Percentiles rank a stretch among this genome's conserved stretches.
phyloP scores from a whole-genome alignment of 1,284 basidiomycete genomes.

The Ustilago trichophora region DNA sequence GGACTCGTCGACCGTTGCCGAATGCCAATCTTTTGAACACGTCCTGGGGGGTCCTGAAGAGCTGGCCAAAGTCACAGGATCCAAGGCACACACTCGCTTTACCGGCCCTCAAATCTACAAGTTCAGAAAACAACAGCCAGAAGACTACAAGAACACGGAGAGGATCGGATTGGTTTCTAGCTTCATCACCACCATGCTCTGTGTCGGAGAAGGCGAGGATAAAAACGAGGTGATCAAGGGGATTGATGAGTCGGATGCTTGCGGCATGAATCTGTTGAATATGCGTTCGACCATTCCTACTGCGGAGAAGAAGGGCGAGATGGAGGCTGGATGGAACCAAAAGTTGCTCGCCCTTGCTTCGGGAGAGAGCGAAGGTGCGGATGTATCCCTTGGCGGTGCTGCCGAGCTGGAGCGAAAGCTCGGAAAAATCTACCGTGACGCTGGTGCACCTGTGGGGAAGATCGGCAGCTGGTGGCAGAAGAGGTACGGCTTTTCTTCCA shows the following conservation, averaged over 20 bases:
- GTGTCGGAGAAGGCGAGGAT: conserved; percentile 67
- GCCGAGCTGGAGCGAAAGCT: conserved; percentile 77
- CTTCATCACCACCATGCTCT: conserved; percentile 82
- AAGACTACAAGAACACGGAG: conserved; percentile 75
- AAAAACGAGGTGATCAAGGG: conserved; percentile 71
- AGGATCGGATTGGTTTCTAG: conserved; percentile 83
- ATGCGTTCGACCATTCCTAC: conserved; percentile 75
- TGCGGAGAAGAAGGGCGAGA: conserved; percentile 61
- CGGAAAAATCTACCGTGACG: conserved; percentile 77
- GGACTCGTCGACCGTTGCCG: conserved; percentile 82
- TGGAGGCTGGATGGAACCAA: conserved; percentile 56
- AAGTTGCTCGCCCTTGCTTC: conserved; percentile 64
- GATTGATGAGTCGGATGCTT: conserved; percentile 76
- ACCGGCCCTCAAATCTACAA: conserved; percentile 85
- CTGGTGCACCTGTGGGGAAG: conserved; percentile 75
- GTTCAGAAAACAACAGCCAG: conserved; percentile 72
- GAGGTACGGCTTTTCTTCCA: conserved; percentile 79
- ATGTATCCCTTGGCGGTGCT: too few relatives aligned
- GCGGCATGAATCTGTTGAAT: conserved; percentile 83
- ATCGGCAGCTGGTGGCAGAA: conserved; percentile 78
- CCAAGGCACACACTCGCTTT: conserved; percentile 85
- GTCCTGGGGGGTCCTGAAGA: conserved; percentile 75
- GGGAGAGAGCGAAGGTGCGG: conserved; percentile 20
- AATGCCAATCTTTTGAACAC: conserved; percentile 75
- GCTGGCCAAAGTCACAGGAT: conserved; percentile 80